Base-by-base conservation (phyloP, 106 monocot genomes). In the Triglochin maritima region DNA sequence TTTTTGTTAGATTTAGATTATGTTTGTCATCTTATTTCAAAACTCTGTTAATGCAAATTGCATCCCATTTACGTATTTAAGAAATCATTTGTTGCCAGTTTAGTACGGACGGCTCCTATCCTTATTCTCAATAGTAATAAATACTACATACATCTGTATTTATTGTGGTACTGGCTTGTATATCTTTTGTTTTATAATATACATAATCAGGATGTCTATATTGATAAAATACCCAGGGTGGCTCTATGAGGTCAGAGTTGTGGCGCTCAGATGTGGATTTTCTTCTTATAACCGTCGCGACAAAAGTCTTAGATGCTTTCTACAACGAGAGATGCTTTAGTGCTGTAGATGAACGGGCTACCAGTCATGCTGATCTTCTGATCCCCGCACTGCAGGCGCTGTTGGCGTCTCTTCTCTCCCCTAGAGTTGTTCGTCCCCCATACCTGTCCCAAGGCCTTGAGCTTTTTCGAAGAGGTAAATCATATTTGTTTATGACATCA, bases 331-430 rank as follows among this genome's bases (percentile, higher is more conserved):
- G 52, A 52, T 62, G 42, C 63, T 45, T 46, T 13, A 47, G n/a
- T 47, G 44, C 62, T 49, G 5, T 12, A 56, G 78, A 68, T 5
- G 82, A 79, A 44, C 50, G 72, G n/a, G 17, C 56, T 11, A 13
- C 47, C 1, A 75, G 74, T 60, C 59, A 41, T 66, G 67, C 61
- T 16, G 82, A 92, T 69, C 84, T 84, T 17, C 81, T 79, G 69
- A 79, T 98, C 61, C 82, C 86, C 44, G 79, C 88, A 68, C 69
- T 92, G 59, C 57, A 81, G 63, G 86, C 79, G 45, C 71, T 98
- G 46, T 74, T 92, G 45, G 80, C 86, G 69, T 98, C 92, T 57
- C 77, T 98, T 55, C 84, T 98, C 72, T 98, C 92, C 3, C 67
- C 74, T 14, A 47, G 78, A 47, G 78, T 68, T 65, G 74, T 67